These are phyloP conservation scores for Plectranthus barbatus DNA, from an alignment of 257 asterid genomes.

Conservation along the genomic window DNA sequence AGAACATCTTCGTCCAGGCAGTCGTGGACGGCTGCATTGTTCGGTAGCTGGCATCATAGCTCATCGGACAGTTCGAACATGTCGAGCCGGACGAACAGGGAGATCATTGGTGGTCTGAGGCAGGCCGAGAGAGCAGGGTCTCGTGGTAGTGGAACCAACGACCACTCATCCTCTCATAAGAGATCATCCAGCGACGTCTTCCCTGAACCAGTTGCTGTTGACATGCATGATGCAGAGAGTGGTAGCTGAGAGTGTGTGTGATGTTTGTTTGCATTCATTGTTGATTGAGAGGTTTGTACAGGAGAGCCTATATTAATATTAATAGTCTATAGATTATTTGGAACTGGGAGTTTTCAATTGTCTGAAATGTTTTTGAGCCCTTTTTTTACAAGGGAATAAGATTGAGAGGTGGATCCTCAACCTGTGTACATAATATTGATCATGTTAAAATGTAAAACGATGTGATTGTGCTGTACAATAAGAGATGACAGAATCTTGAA, in stretches of 20 bases:
- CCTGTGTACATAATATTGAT: not conserved
- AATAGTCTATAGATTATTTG: no score
- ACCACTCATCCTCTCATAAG: conserved; percentile 44
- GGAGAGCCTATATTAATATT: no score
- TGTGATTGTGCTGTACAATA: not conserved
- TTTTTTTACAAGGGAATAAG: no score
- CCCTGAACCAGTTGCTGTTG: conserved; percentile 47
- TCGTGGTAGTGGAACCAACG: conserved; percentile 45
- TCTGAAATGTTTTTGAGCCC: not conserved
- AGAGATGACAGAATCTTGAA: not conserved
- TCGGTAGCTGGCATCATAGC: conserved; percentile 51
- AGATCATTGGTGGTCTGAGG: conserved; percentile 28
- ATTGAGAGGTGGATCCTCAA: not conserved
- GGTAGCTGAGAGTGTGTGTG: conserved; percentile 1
- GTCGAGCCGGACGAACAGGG: conserved; percentile 32
- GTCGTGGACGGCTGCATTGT: conserved; percentile 50
- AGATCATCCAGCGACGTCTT: conserved; percentile 55
- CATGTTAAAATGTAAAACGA: not conserved
- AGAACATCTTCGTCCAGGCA: conserved; percentile 35
- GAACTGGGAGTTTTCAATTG: no score
- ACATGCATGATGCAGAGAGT: conserved; percentile 35
- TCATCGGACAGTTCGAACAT: conserved; percentile 40
- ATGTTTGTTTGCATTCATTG: not conserved
- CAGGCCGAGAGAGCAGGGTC: conserved; percentile 46
- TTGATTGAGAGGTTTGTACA: no score